A percentile compares a stretch with the other conserved stretches of the same genome.
These are phyloP conservation scores for Tylopilus intermedius DNA, from an alignment of 768 basidiomycete genomes.

Conservation along the genomic window DNA sequence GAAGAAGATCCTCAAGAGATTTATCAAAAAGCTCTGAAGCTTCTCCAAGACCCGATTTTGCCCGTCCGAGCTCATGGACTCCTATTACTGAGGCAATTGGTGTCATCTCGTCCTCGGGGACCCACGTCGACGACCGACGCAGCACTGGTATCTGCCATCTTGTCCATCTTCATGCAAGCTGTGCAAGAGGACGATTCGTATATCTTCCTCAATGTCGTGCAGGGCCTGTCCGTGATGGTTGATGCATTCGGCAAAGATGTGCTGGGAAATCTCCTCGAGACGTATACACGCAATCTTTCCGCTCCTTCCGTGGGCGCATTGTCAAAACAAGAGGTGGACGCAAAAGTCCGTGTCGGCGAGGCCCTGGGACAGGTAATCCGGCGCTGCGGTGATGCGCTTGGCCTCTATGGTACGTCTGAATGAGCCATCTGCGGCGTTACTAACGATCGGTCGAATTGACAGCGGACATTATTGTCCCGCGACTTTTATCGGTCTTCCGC, in stretches of 20 bases:
- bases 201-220: slow-evolving; percentile 87
- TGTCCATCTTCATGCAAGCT: slow-evolving; percentile 81
- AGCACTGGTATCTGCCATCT: slow-evolving; percentile 74
- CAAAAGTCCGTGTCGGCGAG: slow-evolving; percentile 75
- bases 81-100: slow-evolving; percentile 72
- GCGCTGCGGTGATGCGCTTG: slow-evolving; percentile 64
- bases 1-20: slow-evolving; percentile 45
- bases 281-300: slow-evolving; percentile 59
- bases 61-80: slow-evolving; percentile 94
- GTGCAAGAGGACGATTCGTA: slow-evolving; percentile 94
- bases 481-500: slow-evolving; percentile 61
- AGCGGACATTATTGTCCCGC: slow-evolving; percentile 73
- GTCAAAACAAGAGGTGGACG: slow-evolving; percentile 65
- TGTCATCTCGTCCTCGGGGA: slow-evolving; percentile 34
- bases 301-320: slow-evolving; percentile 31
- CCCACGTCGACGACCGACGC: slow-evolving; percentile 36
- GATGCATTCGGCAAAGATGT: slow-evolving; percentile 66
- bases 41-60: slow-evolving; percentile 86
- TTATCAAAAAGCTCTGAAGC: slow-evolving; percentile 83
- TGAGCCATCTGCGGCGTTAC: neutral
- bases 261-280: slow-evolving; percentile 56
- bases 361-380: slow-evolving; percentile 75
- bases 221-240: slow-evolving; percentile 84
- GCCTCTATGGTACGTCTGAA: slow-evolving; percentile 55
- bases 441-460: slow-evolving; percentile 6